Conservation (phyloP, 148 eudicot species). For the Beta vulgaris region DNA sequence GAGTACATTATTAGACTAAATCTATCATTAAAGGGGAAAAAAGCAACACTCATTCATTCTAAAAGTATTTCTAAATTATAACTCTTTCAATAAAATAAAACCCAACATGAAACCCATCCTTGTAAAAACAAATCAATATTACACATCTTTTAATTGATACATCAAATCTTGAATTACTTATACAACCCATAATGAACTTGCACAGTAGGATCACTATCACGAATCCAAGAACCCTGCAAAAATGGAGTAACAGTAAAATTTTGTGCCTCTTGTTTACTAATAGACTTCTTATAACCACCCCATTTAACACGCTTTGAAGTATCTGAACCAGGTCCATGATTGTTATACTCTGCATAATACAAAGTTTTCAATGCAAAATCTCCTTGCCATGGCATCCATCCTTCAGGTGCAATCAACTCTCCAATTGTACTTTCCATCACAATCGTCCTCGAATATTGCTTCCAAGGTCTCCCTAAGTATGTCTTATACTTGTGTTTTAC, state of each 20-base stretch:
- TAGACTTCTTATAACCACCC: conserved; percentile 51
- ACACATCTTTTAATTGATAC: conserved; percentile 13
- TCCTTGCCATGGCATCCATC: conserved; percentile 59
- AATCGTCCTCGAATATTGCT: conserved; percentile 61
- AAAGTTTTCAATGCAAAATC: conserved; percentile 54
- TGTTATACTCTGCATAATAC: conserved; percentile 58
- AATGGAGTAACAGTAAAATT: conserved; percentile 52
- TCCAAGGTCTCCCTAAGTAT: conserved; percentile 79
- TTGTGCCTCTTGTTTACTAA: conserved; percentile 50
- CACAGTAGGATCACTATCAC: conserved; percentile 20
- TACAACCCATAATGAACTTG: conserved; percentile 33
- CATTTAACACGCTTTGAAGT: conserved; percentile 54
- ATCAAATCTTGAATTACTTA: no score
- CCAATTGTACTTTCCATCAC: conserved; percentile 61
- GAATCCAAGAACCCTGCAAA: conserved; percentile 50
- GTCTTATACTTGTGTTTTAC: conserved; percentile 40
- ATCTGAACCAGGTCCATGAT: conserved; percentile 56
- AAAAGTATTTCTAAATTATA: not conserved
- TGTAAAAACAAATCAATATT: not conserved
- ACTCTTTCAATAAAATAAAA: not conserved
- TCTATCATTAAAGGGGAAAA: no score
- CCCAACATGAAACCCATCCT: not conserved
- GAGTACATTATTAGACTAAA: no score
- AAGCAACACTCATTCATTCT: not conserved
- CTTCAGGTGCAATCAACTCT: conserved; percentile 57